Evolutionary conservation across 495 filamentous ascomycete genomes (phyloP), one percentile per base, ranked within the genome.

Genomic region (Stereocaulon alpinum): DNA sequence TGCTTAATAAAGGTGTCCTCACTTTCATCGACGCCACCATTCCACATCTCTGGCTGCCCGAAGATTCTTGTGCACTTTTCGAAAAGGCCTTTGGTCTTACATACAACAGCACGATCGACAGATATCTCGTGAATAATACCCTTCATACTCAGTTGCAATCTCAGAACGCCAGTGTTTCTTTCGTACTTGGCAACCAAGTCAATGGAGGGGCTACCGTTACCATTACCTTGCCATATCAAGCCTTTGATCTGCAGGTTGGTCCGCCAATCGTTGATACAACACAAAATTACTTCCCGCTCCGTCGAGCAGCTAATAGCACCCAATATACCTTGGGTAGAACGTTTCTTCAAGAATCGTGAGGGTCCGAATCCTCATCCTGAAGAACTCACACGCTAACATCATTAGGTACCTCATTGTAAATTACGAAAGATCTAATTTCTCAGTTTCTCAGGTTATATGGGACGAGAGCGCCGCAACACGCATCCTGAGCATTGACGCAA

Each of bases 271-370:
- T 76, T 17, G 68, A 72, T 42, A 61, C 61, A 3, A 71, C 68
- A 7, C 44, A 56, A 40, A 62, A 67, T 20, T 84, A 82, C 59
- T 84, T 83, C 62, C 81, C 81, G 0, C 68, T 84, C 29, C 72
- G 73, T 37, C 69, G 74, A 17, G 78, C 75, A 22, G 66, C 64
- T 34, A 76, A 82, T 63, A 66, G 72, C 18, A 71, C 69, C 0
- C 80, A 82, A 59, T 82, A 77, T 64, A 78, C 76, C 0, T 70
- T 84, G 4, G 81, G 81, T 5, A 70, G 81, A 27, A 72, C 73
- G 11, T 84, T 84, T 47, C 64, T 84, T 24, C 81, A 84, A 66
- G 81, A 83, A 73, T 74, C 80, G 59, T 68, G 27, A 54, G 60
- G 56, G 10, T n/a, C 11, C 0, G 50, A 11, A 11, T 11, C 12